Evolutionary conservation across 257 asterid genomes (phyloP).

Genomic region (Ilex aquifolium): DNA sequence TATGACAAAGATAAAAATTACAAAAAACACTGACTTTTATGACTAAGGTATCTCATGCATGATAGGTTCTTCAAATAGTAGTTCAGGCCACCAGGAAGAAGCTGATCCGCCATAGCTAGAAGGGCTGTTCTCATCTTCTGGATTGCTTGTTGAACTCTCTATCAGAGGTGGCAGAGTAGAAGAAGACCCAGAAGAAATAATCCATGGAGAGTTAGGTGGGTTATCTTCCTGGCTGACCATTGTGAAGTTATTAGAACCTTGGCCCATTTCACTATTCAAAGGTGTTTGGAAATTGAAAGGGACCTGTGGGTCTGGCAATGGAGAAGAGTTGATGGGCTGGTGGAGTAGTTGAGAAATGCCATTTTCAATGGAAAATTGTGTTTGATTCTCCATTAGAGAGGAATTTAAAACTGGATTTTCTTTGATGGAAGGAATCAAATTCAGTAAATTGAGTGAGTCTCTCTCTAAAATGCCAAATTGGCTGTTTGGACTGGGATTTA

Average conservation of each 20-base stretch:
- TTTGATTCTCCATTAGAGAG: neutral
- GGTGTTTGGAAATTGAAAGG: conserved; percentile 13
- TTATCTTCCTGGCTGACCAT: conserved; percentile 5
- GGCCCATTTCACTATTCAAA: neutral
- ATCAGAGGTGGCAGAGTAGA: conserved; percentile 9
- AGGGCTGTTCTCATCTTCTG: conserved; percentile 24
- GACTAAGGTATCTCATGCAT: neutral
- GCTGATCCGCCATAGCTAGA: conserved; percentile 12
- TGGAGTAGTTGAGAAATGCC: neutral
- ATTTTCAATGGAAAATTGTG: neutral
- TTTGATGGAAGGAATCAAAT: neutral
- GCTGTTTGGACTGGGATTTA: conserved; percentile 6
- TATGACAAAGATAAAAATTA: neutral
- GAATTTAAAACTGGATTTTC: conserved; percentile 2
- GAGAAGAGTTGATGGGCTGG: neutral
- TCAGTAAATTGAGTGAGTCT: conserved; percentile 3
- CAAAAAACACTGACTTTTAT: neutral
- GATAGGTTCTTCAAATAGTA: neutral
- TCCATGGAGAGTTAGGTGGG: neutral
- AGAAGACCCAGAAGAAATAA: neutral
- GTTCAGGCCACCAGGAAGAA: conserved; percentile 2
- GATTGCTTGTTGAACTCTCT: conserved; percentile 16
- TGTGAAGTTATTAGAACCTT: neutral
- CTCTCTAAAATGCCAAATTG: conserved; percentile 7
- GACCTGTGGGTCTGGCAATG: neutral